Percentiles rank a stretch among this genome's conserved stretches.
Evolutionary conservation across 495 filamentous ascomycete genomes (phyloP).

Genomic region (Penicillium maclennaniae): DNA sequence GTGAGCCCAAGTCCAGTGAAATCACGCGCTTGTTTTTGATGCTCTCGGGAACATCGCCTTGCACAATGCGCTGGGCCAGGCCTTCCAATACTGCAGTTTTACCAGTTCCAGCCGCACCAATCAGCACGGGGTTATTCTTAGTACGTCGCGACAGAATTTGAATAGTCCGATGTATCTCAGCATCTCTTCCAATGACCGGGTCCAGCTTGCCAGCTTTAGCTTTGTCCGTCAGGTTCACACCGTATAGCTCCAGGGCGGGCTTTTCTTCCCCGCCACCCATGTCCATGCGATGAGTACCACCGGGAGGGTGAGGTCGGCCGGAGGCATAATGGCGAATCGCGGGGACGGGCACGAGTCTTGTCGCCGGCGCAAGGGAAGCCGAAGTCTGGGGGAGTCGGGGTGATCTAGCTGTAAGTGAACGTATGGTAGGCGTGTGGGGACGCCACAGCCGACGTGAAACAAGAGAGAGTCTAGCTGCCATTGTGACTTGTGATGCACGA

Average conservation of each 20-base stretch:
- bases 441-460: conserved; percentile 30
- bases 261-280: conserved; percentile 75
- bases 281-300: conserved; percentile 91
- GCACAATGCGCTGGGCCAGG: conserved; percentile 83
- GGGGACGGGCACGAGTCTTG: conserved; percentile 7
- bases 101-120: conserved; percentile 87
- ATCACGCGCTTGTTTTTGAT: conserved; percentile 93
- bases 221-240: conserved; percentile 81
- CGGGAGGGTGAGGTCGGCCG: conserved; percentile 79
- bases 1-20: conserved; percentile 77
- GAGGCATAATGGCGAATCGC: conserved; percentile 61
- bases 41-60: conserved; percentile 91
- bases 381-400: conserved; percentile 19
- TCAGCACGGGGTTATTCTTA: conserved; percentile 95
- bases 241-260: conserved; percentile 82
- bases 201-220: conserved; percentile 90
- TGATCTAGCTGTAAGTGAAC: conserved; percentile 19
- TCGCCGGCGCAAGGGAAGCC: conserved; percentile 10
- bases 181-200: conserved; percentile 89
- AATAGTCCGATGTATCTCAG: conserved; percentile 89
- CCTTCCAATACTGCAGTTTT: conserved; percentile 96
- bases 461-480: conserved; percentile 39
- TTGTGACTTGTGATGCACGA: conserved; percentile 6
- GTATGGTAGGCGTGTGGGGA: conserved; percentile 18
- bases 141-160: conserved; percentile 89